Conservation (phyloP, 2,329 filamentous ascomycete genomes). For the Verticillium klebahnii region DNA sequence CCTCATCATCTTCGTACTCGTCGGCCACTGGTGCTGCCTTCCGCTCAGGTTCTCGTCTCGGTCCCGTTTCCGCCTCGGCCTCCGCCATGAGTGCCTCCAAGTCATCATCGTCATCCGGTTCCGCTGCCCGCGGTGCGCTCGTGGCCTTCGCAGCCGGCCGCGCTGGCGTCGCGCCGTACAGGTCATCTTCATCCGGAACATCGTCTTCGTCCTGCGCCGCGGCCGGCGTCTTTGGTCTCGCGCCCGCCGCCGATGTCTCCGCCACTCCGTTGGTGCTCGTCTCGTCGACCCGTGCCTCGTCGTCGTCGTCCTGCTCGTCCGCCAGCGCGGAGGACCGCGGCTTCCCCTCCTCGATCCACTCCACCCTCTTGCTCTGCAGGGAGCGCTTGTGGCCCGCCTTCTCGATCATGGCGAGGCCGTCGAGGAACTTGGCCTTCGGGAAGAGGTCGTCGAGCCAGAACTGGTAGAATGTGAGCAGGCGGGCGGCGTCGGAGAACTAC, state of each 20-base stretch:
- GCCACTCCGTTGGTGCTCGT: conserved; percentile 18
- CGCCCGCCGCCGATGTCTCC: conserved; percentile 23
- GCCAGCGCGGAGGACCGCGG: conserved; percentile 36
- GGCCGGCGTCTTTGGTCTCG: conserved; percentile 25
- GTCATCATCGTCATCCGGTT: conserved; percentile 28
- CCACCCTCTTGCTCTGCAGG: conserved; percentile 68
- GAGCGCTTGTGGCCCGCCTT: conserved; percentile 84
- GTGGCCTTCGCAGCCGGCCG: conserved; percentile 16
- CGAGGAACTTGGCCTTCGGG: conserved; percentile 88
- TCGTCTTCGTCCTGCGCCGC: background rate
- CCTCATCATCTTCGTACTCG: conserved; percentile 59
- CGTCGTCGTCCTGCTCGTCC: conserved; percentile 23
- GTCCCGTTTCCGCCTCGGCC: conserved; percentile 23
- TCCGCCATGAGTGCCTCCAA: conserved; percentile 40
- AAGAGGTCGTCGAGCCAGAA: conserved; percentile 96
- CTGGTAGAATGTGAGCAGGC: conserved; percentile 86
- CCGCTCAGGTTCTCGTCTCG: conserved; percentile 8
- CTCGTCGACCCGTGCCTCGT: background rate
- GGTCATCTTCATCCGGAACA: conserved; percentile 38
- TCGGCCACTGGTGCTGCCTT: conserved; percentile 17
- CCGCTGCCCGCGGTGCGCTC: conserved; percentile 3
- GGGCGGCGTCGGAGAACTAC: conserved; percentile 78
- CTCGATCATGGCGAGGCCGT: conserved; percentile 86
- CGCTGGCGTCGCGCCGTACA: conserved; percentile 52
- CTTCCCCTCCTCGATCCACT: conserved; percentile 79